Evolutionary conservation across 2,329 filamentous ascomycete species (phyloP), one percentile per base, ranked within the genome.

Genomic region (Chaetomium olivaceum): DNA sequence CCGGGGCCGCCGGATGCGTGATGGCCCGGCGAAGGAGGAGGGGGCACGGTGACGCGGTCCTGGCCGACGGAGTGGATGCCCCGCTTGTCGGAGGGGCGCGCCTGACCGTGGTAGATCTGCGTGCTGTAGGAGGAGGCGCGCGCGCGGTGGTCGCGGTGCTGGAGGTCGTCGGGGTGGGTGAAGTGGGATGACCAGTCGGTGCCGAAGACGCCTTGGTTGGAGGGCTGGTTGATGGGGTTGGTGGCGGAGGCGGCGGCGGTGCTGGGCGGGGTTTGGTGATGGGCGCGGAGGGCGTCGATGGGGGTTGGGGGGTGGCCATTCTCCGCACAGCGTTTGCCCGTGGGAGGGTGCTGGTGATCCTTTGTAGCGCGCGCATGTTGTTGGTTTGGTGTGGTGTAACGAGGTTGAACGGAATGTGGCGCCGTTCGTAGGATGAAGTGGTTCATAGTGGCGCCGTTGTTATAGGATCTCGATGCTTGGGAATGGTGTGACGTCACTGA

Each of bases 71-170:
- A 23, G 46, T 61, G 58, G 4, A 61, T 33, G n/a, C 27, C 58
- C 1, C 58, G 58, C 1, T 46, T 46, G 58, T 16, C 1, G 27
- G 58, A 52, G n/a, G 58, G 57, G 50, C 23, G 29, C 8, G 25
- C 27, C 21, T 69, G 67, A 25, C 67, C 67, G 59, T 65, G 61
- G 58, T 69, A 69, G 61, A 69, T 66, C 3, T 67, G 63, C 8
- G 68, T 70, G 46, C 39, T 64, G 67, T 67, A 66, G 61, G 59
- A 68, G 58, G 61, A 43, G 39, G 61, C 58, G 23, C 63, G 61
- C 11, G 52, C 3, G 50, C 39, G 61, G n/a, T 67, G 50, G 58
- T 65, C 58, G 31, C 19, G 21, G 16, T 55, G 23, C 14, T 43
- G 56, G 57, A 5, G 27, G 4, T 19, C 51, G 2, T n/a, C 43